Evolutionary conservation across 805 yeast genomes (phyloP).

Genomic region (Cyberlindnera saturnus): DNA sequence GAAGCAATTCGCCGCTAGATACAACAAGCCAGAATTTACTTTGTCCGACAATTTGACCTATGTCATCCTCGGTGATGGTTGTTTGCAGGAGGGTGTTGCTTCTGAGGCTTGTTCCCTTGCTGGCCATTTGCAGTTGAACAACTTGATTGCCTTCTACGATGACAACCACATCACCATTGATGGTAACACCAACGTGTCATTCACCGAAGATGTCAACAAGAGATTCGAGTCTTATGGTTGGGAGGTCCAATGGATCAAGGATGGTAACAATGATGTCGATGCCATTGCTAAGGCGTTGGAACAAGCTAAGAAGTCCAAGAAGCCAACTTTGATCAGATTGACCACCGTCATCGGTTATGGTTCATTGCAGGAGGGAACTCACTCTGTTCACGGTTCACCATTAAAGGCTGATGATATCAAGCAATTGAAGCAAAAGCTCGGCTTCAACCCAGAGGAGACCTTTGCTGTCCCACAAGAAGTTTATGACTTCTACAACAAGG

Average conservation of each 20-base stretch:
- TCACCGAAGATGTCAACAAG: constrained; percentile 84
- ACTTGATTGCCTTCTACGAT: constrained; percentile 92
- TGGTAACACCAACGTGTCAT: constrained; percentile 83
- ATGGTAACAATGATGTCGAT: constrained; percentile 75
- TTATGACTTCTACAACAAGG: constrained; percentile 54
- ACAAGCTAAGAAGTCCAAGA: constrained; percentile 73
- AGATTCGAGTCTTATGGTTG: constrained; percentile 93
- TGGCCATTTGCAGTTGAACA: constrained; percentile 90
- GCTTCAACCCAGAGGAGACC: constrained; percentile 80
- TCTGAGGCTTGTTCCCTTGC: constrained; percentile 93
- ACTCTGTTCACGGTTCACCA: constrained; percentile 94
- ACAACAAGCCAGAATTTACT: constrained; percentile 79
- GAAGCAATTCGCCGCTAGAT: constrained; percentile 84
- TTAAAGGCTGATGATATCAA: constrained; percentile 87
- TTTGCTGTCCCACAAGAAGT: constrained; percentile 84
- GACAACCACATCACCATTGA: constrained; percentile 96
- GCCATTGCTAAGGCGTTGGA: constrained; percentile 71
- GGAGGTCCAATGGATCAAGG: constrained; percentile 71
- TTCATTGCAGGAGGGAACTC: constrained; percentile 78
- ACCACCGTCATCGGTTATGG: constrained; percentile 94
- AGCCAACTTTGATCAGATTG: constrained; percentile 87
- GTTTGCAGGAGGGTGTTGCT: constrained; percentile 97
- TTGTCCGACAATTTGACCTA: constrained; percentile 74
- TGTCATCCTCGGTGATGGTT: constrained; percentile 90
- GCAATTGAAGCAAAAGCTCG: constrained; percentile 77